Evolutionary conservation across 1,139 yeast genomes (phyloP).

Genomic region (Kodamaea arcana): DNA sequence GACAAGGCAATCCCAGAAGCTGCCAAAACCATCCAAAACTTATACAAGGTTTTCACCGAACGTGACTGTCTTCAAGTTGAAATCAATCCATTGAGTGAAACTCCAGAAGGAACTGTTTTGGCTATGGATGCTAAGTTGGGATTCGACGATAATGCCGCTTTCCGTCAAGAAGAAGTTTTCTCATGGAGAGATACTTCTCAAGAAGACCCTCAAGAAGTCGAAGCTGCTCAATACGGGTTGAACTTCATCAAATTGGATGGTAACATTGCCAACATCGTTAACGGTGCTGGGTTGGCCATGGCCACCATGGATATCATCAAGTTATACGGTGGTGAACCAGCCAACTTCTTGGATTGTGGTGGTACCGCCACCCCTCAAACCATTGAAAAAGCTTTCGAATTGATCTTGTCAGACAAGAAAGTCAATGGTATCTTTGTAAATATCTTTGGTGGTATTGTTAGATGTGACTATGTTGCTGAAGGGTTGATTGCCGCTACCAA

Average conservation of each 20-base stretch:
- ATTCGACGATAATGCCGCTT: conserved; percentile 93
- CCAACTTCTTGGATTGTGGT: conserved; percentile 98
- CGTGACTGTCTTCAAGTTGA: conserved; percentile 97
- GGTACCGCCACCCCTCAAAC: conserved; percentile 99
- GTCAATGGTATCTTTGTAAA: conserved; percentile 96
- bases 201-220: conserved; percentile 97
- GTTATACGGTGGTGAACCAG: conserved; percentile 98
- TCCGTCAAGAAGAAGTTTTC: conserved; percentile 93
- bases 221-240: conserved; percentile 84
- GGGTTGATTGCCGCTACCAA: conserved; percentile 50
- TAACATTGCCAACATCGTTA: conserved; percentile 96
- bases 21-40: conserved; percentile 78
- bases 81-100: conserved; percentile 96
- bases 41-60: conserved; percentile 84
- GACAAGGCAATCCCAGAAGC: conserved; percentile 78
- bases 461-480: conserved; percentile 97
- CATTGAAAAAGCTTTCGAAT: conserved; percentile 93
- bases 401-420: conserved; percentile 82
- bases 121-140: conserved; percentile 99
- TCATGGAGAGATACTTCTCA: conserved; percentile 92
- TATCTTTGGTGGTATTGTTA: conserved; percentile 98
- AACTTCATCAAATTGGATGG: conserved; percentile 98
- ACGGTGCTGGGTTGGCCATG: conserved; percentile 99
- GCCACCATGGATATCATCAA: conserved; percentile 99
- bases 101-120: conserved; percentile 82